These are phyloP conservation scores for Ascochyta viciae-villosae DNA, from an alignment of 2,329 filamentous ascomycete species.

Conservation along the genomic window DNA sequence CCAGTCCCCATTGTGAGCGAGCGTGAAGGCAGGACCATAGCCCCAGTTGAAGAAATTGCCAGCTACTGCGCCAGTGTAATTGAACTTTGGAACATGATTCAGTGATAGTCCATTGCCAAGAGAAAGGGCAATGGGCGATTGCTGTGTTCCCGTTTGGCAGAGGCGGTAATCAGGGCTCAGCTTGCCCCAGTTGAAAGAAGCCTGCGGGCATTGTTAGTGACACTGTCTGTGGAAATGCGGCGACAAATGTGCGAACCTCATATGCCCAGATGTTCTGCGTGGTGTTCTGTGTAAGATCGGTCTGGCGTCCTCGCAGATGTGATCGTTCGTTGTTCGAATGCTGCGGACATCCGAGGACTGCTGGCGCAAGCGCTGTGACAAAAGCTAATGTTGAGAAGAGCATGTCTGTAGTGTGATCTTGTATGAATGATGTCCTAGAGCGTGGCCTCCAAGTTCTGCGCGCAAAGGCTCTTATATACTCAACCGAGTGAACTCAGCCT, in stretches of 20 bases:
- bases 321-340: slow-evolving; percentile 24
- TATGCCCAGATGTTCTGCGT: slow-evolving; percentile 27
- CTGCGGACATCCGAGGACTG: slow-evolving; percentile 20
- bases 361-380: slow-evolving; percentile 12
- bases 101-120: slow-evolving; percentile 51
- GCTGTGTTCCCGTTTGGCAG: slow-evolving; percentile 60
- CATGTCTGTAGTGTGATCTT: slow-evolving; percentile 8
- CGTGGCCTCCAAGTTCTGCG: not conserved
- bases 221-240: slow-evolving; percentile 19
- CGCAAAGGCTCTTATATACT: not conserved
- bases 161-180: slow-evolving; percentile 50
- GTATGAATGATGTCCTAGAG: not conserved
- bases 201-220: slow-evolving; percentile 37
- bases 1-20: slow-evolving; percentile 49
- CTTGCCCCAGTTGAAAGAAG: slow-evolving; percentile 52
- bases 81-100: slow-evolving; percentile 53
- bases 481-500: not conserved
- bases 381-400: slow-evolving; percentile 18
- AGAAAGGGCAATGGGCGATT: slow-evolving; percentile 58
- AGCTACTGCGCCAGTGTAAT: slow-evolving; percentile 46
- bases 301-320: slow-evolving; percentile 13
- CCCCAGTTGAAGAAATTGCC: slow-evolving; percentile 59
- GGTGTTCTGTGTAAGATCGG: slow-evolving; percentile 14
- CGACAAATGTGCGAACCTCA: slow-evolving; percentile 11
- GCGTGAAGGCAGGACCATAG: slow-evolving; percentile 56